Conservation (phyloP, 495 filamentous ascomycete genomes). For the Ramalina peruviana region DNA sequence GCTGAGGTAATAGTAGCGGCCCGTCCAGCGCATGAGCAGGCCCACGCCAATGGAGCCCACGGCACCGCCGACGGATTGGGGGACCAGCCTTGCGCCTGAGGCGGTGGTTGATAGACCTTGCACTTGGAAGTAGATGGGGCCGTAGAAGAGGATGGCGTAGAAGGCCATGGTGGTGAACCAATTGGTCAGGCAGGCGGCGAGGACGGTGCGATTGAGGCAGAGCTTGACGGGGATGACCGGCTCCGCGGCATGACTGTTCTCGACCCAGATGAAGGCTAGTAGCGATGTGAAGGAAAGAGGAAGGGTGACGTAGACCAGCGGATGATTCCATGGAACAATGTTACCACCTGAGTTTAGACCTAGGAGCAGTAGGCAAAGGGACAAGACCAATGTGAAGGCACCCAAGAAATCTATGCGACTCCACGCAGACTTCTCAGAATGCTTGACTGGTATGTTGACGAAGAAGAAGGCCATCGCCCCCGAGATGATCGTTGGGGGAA, state of each 20-base stretch:
- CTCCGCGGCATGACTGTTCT: slow-evolving; percentile 39
- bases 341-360: slow-evolving; percentile 65
- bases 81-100: slow-evolving; percentile 47
- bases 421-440: slow-evolving; percentile 46
- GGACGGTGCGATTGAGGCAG: slow-evolving; percentile 47
- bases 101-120: slow-evolving; percentile 44
- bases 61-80: slow-evolving; percentile 40
- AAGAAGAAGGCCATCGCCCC: slow-evolving; percentile 49
- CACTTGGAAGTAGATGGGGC: slow-evolving; percentile 59
- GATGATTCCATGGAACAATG: slow-evolving; percentile 57
- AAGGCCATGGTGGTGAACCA: slow-evolving; percentile 32
- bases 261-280: slow-evolving; percentile 42
- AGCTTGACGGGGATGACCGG: slow-evolving; percentile 60
- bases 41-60: slow-evolving; percentile 44
- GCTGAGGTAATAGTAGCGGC: slow-evolving; percentile 42
- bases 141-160: slow-evolving; percentile 44
- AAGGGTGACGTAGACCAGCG: slow-evolving; percentile 45
- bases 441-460: slow-evolving; percentile 63
- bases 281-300: slow-evolving; percentile 43
- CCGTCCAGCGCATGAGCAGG: slow-evolving; percentile 51
- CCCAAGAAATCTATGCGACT: slow-evolving; percentile 56
- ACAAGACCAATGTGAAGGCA: slow-evolving; percentile 39
- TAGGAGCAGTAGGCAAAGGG: slow-evolving; percentile 48
- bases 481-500: slow-evolving; percentile 51
- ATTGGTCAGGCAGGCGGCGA: slow-evolving; percentile 50